Evolutionary conservation across 306 rosid genomes (phyloP).

Genomic region (Begonia loranthoides): DNA sequence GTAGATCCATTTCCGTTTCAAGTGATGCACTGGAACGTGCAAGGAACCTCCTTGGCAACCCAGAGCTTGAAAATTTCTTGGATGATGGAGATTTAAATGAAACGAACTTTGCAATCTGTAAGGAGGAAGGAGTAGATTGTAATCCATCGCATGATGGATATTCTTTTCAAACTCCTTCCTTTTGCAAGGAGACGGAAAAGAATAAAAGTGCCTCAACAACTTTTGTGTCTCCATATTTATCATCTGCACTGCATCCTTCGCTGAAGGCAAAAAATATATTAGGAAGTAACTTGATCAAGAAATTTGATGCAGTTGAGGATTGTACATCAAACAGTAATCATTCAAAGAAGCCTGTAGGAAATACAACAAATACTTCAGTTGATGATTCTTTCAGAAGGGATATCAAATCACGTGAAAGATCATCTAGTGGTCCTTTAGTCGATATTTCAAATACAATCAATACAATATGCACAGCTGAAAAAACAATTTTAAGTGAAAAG

Average conservation of each 20-base stretch:
- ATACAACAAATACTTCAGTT: slow-evolving; percentile 6
- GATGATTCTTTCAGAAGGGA: slow-evolving; percentile 21
- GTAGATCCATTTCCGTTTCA: slow-evolving; percentile 75
- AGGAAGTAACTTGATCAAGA: slow-evolving; percentile 49
- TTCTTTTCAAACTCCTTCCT: slow-evolving; percentile 21
- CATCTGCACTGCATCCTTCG: slow-evolving; percentile 21
- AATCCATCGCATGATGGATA: slow-evolving; percentile 14
- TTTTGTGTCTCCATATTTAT: slow-evolving; percentile 35
- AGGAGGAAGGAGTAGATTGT: slow-evolving; percentile 9
- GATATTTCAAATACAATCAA: slow-evolving; percentile 52
- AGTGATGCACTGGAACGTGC: slow-evolving; percentile 71
- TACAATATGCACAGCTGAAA: slow-evolving; percentile 16
- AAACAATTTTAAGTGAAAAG: slow-evolving; percentile 25
- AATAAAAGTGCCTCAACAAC: slow-evolving; percentile 16
- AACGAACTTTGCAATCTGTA: slow-evolving; percentile 17
- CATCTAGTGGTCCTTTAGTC: slow-evolving; percentile 32
- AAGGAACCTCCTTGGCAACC: slow-evolving; percentile 74
- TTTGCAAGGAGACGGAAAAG: slow-evolving; percentile 8
- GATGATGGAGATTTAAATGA: slow-evolving; percentile 27
- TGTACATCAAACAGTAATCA: slow-evolving; percentile 13
- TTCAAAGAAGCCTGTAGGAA: too few relatives aligned
- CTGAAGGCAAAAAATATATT: slow-evolving; percentile 20
- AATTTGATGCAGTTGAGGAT: slow-evolving; percentile 52
- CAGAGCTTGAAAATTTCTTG: slow-evolving; percentile 58
- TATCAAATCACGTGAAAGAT: slow-evolving; percentile 22